phyloP scores from a whole-genome alignment of 1,284 basidiomycete genomes.

The Cerioporus squamosus region DNA sequence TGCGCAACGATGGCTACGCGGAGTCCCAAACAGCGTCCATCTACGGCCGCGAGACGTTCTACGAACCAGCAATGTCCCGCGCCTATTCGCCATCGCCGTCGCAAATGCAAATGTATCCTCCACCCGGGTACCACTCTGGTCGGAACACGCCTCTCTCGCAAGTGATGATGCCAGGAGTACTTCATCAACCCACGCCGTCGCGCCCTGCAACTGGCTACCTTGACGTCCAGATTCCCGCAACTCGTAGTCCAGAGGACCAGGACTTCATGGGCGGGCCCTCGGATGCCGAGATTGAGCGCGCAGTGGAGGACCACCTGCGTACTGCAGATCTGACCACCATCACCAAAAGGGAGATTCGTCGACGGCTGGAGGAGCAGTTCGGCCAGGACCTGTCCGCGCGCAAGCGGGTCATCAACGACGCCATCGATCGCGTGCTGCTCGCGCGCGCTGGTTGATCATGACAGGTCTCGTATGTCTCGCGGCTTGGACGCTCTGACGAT shows the following conservation, averaged over 20 bases:
- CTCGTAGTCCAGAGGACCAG: conserved; percentile 55
- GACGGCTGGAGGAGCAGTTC: conserved; percentile 80
- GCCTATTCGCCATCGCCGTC: conserved; percentile 74
- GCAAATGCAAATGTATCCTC: conserved; percentile 47
- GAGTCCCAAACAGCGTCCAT: conserved; percentile 76
- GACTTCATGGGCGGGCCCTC: conserved; percentile 54
- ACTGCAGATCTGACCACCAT: conserved; percentile 85
- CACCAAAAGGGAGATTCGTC: conserved; percentile 88
- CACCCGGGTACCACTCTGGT: conserved; percentile 78
- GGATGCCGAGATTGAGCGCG: conserved; percentile 74
- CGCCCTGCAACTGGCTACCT: conserved; percentile 77
- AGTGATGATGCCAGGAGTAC: conserved; percentile 25
- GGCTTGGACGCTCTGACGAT: conserved; percentile 14
- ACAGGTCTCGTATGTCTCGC: background rate
- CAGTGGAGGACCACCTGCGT: conserved; percentile 73
- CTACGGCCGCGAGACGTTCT: conserved; percentile 83
- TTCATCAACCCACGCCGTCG: conserved; percentile 61
- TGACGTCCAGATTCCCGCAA: conserved; percentile 63
- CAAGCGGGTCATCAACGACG: conserved; percentile 71
- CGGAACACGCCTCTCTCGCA: conserved; percentile 65
- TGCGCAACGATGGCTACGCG: conserved; percentile 71
- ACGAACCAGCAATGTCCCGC: conserved; percentile 60
- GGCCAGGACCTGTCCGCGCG: conserved; percentile 71
- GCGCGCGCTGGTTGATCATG: conserved; percentile 33
- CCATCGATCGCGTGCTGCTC: conserved; percentile 68